Evolutionary conservation across 2,329 filamentous ascomycete genomes (phyloP).

Genomic region (Apiospora koreana): DNA sequence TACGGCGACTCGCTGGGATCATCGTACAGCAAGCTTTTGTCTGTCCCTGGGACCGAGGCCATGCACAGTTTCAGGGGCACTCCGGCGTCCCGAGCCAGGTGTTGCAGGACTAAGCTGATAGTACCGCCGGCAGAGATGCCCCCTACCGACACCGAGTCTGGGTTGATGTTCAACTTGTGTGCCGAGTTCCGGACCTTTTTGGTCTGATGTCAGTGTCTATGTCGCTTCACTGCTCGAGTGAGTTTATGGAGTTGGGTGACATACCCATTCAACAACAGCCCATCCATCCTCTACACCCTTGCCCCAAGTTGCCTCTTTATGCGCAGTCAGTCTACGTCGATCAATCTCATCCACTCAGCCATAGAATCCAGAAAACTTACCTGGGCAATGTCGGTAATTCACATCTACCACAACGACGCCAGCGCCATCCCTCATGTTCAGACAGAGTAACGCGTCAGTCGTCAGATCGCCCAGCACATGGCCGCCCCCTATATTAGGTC

Average conservation of each 20-base stretch:
- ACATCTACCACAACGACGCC: slow-evolving; percentile 41
- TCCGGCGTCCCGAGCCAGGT: slow-evolving; percentile 38
- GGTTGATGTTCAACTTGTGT: slow-evolving; percentile 30
- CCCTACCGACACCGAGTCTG: slow-evolving; percentile 37
- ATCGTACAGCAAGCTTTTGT: slow-evolving; percentile 28
- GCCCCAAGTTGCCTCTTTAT: slow-evolving; percentile 34
- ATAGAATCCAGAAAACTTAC: slow-evolving; percentile 21
- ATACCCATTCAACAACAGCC: slow-evolving; percentile 38
- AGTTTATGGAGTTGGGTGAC: not conserved
- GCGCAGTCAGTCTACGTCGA: not conserved
- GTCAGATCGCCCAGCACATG: slow-evolving; percentile 38
- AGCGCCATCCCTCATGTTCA: slow-evolving; percentile 37
- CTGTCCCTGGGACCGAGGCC: slow-evolving; percentile 32
- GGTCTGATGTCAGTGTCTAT: not conserved
- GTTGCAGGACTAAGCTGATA: slow-evolving; percentile 37
- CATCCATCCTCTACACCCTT: slow-evolving; percentile 39
- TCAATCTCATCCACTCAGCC: too few species aligned
- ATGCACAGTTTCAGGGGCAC: slow-evolving; percentile 37
- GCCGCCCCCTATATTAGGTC: slow-evolving; percentile 32
- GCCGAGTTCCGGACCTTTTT: slow-evolving; percentile 29
- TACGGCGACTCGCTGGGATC: slow-evolving; percentile 36
- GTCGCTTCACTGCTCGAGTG: not conserved
- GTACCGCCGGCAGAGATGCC: slow-evolving; percentile 40
- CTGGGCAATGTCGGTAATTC: slow-evolving; percentile 41
- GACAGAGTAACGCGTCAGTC: slow-evolving; percentile 34